These are phyloP conservation scores for Pseudocercospora macadamiae DNA, from an alignment of 2,329 filamentous ascomycete species.

Conservation along the genomic window DNA sequence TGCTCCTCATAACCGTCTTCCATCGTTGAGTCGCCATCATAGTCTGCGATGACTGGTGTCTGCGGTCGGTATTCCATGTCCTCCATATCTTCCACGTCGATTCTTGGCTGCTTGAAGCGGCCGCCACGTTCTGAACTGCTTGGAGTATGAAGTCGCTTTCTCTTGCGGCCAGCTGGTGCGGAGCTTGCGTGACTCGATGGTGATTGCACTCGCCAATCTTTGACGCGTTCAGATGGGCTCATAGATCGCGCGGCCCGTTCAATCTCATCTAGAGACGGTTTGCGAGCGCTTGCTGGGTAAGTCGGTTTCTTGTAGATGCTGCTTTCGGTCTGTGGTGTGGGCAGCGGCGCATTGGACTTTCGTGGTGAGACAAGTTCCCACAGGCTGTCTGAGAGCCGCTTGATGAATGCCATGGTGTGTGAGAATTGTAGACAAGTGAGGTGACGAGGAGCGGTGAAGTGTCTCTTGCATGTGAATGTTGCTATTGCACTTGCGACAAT, in stretches of 20 bases:
- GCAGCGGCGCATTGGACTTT: conserved; percentile 41
- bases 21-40: conserved; percentile 10
- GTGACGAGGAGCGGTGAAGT: neutral
- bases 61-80: conserved; percentile 7
- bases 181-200: conserved; percentile 15
- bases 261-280: conserved; percentile 23
- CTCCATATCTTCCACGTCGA: conserved; percentile 21
- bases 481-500: too few relatives aligned
- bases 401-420: conserved; percentile 28
- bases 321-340: conserved; percentile 20
- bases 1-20: conserved; percentile 12
- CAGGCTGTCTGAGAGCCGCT: conserved; percentile 41
- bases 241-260: conserved; percentile 32
- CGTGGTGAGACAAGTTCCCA: conserved; percentile 49
- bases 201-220: conserved; percentile 27
- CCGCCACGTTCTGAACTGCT: conserved; percentile 18
- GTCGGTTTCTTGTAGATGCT: conserved; percentile 39
- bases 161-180: conserved; percentile 18
- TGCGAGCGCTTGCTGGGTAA: conserved; percentile 3
- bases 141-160: conserved; percentile 27
- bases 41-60: neutral
- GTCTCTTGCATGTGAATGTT: too few relatives aligned
- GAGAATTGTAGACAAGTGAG: too few relatives aligned
- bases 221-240: conserved; percentile 38
- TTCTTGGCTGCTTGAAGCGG: conserved; percentile 25